Evolutionary conservation across 2,329 filamentous ascomycete genomes (phyloP), one percentile per base, ranked within the genome.

Genomic region (Sporothrix euskadiensis): DNA sequence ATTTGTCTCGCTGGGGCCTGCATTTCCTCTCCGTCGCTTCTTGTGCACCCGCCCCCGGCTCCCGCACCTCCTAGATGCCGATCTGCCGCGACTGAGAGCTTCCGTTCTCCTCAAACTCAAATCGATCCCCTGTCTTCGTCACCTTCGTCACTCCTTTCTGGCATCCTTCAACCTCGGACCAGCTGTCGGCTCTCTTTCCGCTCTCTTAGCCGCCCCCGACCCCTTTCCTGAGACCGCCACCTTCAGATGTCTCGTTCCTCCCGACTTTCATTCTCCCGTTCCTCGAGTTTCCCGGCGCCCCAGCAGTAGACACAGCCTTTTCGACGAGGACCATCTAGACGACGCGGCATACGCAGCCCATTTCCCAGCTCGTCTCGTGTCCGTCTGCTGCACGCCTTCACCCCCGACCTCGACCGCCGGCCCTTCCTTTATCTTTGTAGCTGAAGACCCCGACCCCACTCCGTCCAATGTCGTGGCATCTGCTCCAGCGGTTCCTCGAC

Each of bases 401-500:
- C 54, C 39, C 41, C 22, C 39, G 22, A 47, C 69, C 32, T 32
- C 54, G 4, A n/a, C 14, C 54, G 54, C 41, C 41, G 35, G 2
- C 22, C 39, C 35, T 14, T 10, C 14, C 35, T 35, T 14, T 19
- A 16, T 30, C 41, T 49, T 19, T 52, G 12, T 68, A 68, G 65
- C 44, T 32, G 65, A 68, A 32, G 16, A 47, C 39, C 54, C 47
- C 66, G n/a, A 56, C 56, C 44, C n/a, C 26, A 49, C 63, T 41
- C 59, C 63, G 63, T 68, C 75, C 73, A 77, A 91, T 91, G 90
- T 92, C 90, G 85, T 95, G 92, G 92, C 92, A 94, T 86, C 87
- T 96, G 85, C 88, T 96, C 82, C 92, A 93, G 87, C 90, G 93
- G 83, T 94, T 95, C 89, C 90, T 96, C 86, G 92, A 95, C 88